A percentile compares a stretch with the other conserved stretches of the same genome.
Evolutionary conservation across 768 basidiomycete species (phyloP).

Genomic region (Flagelloscypha sp.): DNA sequence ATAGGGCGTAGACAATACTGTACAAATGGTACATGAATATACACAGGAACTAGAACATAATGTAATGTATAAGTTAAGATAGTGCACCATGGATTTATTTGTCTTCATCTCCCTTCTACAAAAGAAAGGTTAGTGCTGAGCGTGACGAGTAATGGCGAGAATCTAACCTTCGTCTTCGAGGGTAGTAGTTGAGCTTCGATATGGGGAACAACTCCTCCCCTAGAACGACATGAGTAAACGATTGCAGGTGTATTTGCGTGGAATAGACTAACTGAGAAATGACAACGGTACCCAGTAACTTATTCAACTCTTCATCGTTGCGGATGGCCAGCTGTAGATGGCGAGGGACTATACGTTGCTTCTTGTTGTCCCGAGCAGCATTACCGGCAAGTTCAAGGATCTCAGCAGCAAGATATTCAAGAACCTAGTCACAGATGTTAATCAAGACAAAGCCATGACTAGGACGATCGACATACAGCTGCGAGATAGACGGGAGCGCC

Average conservation of each 20-base stretch:
- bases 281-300: conserved; percentile 51
- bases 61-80: conserved; percentile 1
- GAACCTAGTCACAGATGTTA: conserved; percentile 84
- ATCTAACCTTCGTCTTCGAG: conserved; percentile 26
- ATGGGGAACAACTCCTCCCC: conserved; percentile 70
- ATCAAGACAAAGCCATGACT: conserved; percentile 2
- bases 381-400: conserved; percentile 81
- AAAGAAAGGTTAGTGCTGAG: not conserved
- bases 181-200: conserved; percentile 40
- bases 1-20: not conserved
- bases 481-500: conserved; percentile 7
- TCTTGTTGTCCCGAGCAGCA: conserved; percentile 74
- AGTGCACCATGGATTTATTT: not conserved
- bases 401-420: conserved; percentile 84
- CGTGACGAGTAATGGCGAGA: not conserved
- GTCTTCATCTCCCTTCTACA: not conserved
- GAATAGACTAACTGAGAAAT: conserved; percentile 40
- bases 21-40: conserved; percentile 1
- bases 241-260: conserved; percentile 48
- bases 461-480: not conserved
- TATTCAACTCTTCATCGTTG: conserved; percentile 70
- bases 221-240: conserved; percentile 81
- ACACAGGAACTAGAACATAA: not conserved
- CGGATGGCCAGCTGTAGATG: conserved; percentile 70
- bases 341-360: conserved; percentile 74